Base-by-base conservation (phyloP, 192 early-diverging fungal species). In the Coemansia sp. region DNA sequence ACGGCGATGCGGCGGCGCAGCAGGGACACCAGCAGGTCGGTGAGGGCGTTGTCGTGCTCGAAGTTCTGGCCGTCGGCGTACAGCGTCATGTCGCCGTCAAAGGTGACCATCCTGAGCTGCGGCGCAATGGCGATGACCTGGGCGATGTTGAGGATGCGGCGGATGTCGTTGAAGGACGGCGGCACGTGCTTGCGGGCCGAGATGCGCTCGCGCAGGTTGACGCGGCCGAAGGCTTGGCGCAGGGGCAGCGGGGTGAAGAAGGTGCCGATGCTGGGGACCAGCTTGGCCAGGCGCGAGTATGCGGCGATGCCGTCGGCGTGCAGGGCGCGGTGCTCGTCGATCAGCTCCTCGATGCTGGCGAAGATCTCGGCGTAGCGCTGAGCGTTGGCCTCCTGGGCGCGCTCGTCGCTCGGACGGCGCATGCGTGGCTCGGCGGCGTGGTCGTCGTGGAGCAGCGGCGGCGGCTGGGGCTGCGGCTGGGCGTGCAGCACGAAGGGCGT, bases 71-170 rank as follows among this genome's bases (percentile, higher is more conserved):
- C 93, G 56, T 96, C 93, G 10, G 87, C 88, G 63, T 94, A 96
- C 18, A 96, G 78, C 21, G 93, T 96, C 89, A 93, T 92, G 69
- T 96, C 93, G 30, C 93, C 93, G 48, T 96, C 93, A 68, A 96
- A 96, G 1, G 93, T 96, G 57, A 96, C 89, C 45, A 96, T 67
- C 53, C 81, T 71, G 14, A 94, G 59, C 13, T 73, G 67, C 0
- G 84, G 78, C 5, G 89, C 88, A 52, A 91, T 89, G 7, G 92
- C 89, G 57, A 81, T 80, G 10, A 87, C 81, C 70, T 95, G 93
- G n/a, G 92, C 93, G 9, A 83, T 83, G 58, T 96, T 96, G n/a
- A 96, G 80, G 22, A 93, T 86, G 50, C 89, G 84, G 10, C 92
- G 84, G 55, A 96, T 82, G 56, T 96, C 93, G 82, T 96, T 96